These are phyloP conservation scores for Aurifilum marmelostoma DNA, from an alignment of 2,329 filamentous ascomycete species.

Conservation along the genomic window DNA sequence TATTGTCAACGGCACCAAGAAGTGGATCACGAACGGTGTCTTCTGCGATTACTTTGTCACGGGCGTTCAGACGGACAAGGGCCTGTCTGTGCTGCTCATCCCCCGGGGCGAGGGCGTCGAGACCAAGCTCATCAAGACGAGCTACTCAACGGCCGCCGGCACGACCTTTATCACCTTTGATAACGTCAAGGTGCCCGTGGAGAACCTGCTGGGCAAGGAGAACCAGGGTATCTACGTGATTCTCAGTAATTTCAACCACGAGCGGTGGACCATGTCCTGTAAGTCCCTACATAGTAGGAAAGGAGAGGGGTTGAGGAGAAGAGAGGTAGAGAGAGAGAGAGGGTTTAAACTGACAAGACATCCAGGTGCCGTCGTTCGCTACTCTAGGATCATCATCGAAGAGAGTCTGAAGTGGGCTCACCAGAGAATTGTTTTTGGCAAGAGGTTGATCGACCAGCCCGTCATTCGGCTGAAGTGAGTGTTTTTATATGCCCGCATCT, in stretches of 20 bases:
- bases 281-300: constrained; percentile 35
- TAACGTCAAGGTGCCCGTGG: constrained; percentile 81
- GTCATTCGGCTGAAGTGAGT: constrained; percentile 74
- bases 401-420: constrained; percentile 89
- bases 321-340: background rate
- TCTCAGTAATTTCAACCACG: constrained; percentile 87
- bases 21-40: constrained; percentile 84
- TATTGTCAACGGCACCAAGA: constrained; percentile 74
- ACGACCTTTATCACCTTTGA: constrained; percentile 83
- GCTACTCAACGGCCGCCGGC: constrained; percentile 77
- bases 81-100: constrained; percentile 76
- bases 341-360: constrained; percentile 10
- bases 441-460: constrained; percentile 80
- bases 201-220: constrained; percentile 78
- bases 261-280: constrained; percentile 77
- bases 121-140: constrained; percentile 78
- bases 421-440: constrained; percentile 82
- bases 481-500: background rate
- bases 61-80: constrained; percentile 77
- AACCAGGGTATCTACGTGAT: constrained; percentile 87
- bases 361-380: constrained; percentile 61
- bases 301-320: too few species aligned
- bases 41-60: constrained; percentile 84
- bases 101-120: constrained; percentile 74
- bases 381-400: constrained; percentile 72